Percentiles rank a stretch among this genome's conserved stretches.
phyloP scores from a whole-genome alignment of 2,329 filamentous ascomycete genomes.

The Sporothrix pseudoabietina region DNA sequence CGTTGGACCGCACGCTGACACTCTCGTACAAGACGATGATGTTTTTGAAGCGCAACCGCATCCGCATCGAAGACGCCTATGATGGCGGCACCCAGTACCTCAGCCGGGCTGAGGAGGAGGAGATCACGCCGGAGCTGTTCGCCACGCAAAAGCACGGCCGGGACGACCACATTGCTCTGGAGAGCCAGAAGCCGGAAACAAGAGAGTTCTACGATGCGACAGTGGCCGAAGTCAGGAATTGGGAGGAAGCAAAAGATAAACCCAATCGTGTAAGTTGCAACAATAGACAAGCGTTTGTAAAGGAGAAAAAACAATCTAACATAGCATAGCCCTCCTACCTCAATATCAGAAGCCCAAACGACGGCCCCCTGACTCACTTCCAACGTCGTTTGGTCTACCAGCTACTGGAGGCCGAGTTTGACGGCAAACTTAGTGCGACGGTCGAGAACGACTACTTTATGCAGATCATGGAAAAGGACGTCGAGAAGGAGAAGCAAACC shows the following conservation, averaged over 20 bases:
- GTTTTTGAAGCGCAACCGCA: slow-evolving; percentile 39
- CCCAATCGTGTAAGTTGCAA: slow-evolving; percentile 7
- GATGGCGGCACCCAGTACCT: slow-evolving; percentile 42
- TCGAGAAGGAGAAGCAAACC: slow-evolving; percentile 25
- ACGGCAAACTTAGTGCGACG: slow-evolving; percentile 31
- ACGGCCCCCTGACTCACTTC: slow-evolving; percentile 37
- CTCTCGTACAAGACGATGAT: slow-evolving; percentile 39
- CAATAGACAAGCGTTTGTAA: too few relatives aligned
- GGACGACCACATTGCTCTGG: slow-evolving; percentile 13
- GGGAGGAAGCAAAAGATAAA: slow-evolving; percentile 25
- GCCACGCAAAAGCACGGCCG: neutral
- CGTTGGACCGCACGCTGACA: slow-evolving; percentile 38
- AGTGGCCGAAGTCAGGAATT: slow-evolving; percentile 18
- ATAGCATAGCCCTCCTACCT: slow-evolving; percentile 7
- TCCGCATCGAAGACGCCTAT: slow-evolving; percentile 38
- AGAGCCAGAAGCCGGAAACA: slow-evolving; percentile 24
- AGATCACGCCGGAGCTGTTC: slow-evolving; percentile 25
- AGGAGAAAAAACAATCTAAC: neutral
- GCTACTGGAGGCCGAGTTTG: slow-evolving; percentile 36
- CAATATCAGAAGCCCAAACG: slow-evolving; percentile 36
- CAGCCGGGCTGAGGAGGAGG: slow-evolving; percentile 36
- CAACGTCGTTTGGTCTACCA: slow-evolving; percentile 40
- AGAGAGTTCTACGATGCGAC: slow-evolving; percentile 32
- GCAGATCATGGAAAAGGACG: slow-evolving; percentile 32
- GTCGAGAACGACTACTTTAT: slow-evolving; percentile 30